Conservation (phyloP, 441 rosid species). For the Gossypium davidsonii region DNA sequence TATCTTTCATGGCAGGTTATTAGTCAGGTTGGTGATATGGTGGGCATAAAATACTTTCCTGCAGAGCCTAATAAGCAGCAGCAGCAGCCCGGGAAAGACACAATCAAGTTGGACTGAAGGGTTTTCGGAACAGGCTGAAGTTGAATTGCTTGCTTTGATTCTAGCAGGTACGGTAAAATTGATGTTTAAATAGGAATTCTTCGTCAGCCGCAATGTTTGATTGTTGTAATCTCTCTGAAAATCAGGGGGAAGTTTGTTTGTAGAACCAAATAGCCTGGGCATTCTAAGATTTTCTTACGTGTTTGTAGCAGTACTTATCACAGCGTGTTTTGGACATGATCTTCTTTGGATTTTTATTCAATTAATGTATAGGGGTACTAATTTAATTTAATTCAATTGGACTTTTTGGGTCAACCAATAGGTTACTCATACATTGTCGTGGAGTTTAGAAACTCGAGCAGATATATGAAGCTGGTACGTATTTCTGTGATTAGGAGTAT, state of each 20-base stretch:
- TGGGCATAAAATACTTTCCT: slow-evolving; percentile 80
- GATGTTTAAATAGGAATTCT: neutral
- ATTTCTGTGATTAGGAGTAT: too few relatives aligned
- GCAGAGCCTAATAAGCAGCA: slow-evolving; percentile 56
- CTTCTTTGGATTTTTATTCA: neutral
- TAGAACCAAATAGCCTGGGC: neutral
- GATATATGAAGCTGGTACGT: too few relatives aligned
- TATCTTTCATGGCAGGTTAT: slow-evolving; percentile 42
- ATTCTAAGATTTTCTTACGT: neutral
- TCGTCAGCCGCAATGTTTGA: neutral
- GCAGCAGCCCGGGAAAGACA: slow-evolving; percentile 20
- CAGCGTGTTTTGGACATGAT: neutral
- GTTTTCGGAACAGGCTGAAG: neutral
- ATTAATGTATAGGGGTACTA: slow-evolving; percentile 4
- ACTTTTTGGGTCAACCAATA: neutral
- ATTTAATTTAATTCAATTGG: neutral
- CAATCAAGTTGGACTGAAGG: slow-evolving; percentile 40
- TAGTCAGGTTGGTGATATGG: slow-evolving; percentile 64
- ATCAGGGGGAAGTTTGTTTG: neutral
- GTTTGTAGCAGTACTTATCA: neutral
- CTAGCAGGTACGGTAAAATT: neutral
- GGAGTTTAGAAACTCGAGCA: too few relatives aligned
- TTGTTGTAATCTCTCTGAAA: neutral
- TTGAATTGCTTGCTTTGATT: neutral
- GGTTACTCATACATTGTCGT: neutral